phyloP scores from a whole-genome alignment of 2,329 filamentous ascomycete species.

The Juglanconis juglandina region DNA sequence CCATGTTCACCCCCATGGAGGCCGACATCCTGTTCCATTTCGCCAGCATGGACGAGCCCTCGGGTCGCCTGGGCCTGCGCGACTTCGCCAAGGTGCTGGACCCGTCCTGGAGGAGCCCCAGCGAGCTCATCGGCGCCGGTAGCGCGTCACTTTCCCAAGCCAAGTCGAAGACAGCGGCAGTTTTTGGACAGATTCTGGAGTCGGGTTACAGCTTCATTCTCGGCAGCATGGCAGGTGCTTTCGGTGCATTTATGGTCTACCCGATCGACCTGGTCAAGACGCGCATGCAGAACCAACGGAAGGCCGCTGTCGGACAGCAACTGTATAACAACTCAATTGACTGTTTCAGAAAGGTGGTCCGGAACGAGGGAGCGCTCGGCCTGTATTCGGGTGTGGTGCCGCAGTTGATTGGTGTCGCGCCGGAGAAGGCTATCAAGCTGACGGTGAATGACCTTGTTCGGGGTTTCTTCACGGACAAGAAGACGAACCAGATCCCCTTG shows the following conservation, averaged over 20 bases:
- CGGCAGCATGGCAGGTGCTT: slow-evolving; percentile 87
- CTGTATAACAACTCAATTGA: slow-evolving; percentile 97
- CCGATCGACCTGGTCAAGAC: slow-evolving; percentile 99
- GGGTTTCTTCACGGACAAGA: slow-evolving; percentile 67
- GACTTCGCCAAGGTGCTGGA: slow-evolving; percentile 97
- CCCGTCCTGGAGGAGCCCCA: slow-evolving; percentile 76
- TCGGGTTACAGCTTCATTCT: slow-evolving; percentile 88
- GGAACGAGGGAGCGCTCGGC: slow-evolving; percentile 85
- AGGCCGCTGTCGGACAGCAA: slow-evolving; percentile 74
- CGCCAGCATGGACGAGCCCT: slow-evolving; percentile 84
- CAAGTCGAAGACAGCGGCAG: slow-evolving; percentile 50
- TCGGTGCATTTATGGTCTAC: slow-evolving; percentile 99
- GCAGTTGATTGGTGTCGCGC: slow-evolving; percentile 95
- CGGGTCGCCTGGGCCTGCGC: slow-evolving; percentile 72
- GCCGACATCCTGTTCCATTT: slow-evolving; percentile 99
- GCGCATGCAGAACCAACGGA: slow-evolving; percentile 94
- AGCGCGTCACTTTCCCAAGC: slow-evolving; percentile 37
- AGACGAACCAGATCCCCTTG: slow-evolving; percentile 68
- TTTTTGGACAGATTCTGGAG: slow-evolving; percentile 65
- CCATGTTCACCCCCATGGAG: slow-evolving; percentile 96
- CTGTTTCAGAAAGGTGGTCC: slow-evolving; percentile 88
- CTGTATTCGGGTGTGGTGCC: slow-evolving; percentile 93
- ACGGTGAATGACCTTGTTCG: slow-evolving; percentile 95
- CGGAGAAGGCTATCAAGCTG: slow-evolving; percentile 98
- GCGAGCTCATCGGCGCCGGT: slow-evolving; percentile 45